Evolutionary conservation across 495 filamentous ascomycete species (phyloP), one percentile per base, ranked within the genome.

Genomic region (Penicillium cataractarum): DNA sequence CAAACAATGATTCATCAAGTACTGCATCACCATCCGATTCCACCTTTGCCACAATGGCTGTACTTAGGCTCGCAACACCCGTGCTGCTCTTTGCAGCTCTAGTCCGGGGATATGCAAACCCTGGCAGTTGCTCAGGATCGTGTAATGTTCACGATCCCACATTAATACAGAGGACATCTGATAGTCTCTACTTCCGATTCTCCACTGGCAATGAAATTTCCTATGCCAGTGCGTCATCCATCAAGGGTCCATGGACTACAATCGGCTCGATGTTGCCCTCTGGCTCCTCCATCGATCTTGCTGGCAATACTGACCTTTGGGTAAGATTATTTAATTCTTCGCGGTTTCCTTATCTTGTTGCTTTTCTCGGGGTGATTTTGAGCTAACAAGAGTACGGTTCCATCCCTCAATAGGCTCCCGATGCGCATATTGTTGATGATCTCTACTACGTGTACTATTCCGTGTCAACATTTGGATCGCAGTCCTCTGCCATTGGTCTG

Each of bases 371-470:
- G 5, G 27, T 15, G 6, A 17, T 9, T 7, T 15, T 6, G 46
- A n/a, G 24, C 46, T 50, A 8, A 50, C 46, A 3, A 29, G 9
- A 12, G 7, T 6, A 21, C 12, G 29, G 15, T 2, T 49, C 24
- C 32, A 27, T 56, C 24, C 31, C 44, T 22, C 24, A 61, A 53
- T 27, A 90, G 89, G 90, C 90, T 0, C 89, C 90, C 0, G 88
- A 92, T 60, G 83, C 86, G 21, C 66, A 77, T 33, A 61, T 82
- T 13, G 75, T 91, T 6, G 80, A 84, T 56, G 76, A 67, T 17
- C 72, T 76, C 0, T 93, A 92, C 75, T 84, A 90, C 68, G 77
- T 90, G 21, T 92, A 89, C 79, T 94, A 93, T 72, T 76, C 87
- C 0, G 86, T 92, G 22, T 85, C 82, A 37, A 82, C 81, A 9